Evolutionary conservation across 2,329 filamentous ascomycete genomes (phyloP).

Genomic region (Paradendryphiella salina): DNA sequence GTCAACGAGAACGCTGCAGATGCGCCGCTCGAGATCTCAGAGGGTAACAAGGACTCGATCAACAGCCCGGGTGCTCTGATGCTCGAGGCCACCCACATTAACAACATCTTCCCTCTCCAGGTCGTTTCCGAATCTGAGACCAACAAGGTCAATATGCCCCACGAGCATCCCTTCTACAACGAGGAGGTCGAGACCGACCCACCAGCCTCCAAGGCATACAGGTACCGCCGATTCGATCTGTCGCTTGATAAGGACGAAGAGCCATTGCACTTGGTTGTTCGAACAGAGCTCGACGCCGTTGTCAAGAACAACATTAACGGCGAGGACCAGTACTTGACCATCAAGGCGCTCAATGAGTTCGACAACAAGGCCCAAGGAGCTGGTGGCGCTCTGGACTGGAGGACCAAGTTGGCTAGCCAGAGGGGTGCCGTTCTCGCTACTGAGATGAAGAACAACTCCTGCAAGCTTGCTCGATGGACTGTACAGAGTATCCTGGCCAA

Average conservation of each 20-base stretch:
- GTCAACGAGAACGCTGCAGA: conserved; percentile 99
- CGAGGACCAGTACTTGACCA: conserved; percentile 86
- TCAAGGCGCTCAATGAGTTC: conserved; percentile 98
- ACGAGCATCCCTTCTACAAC: conserved; percentile 98
- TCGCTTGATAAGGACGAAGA: conserved; percentile 90
- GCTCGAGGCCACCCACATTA: conserved; percentile 98
- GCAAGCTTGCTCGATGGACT: conserved; percentile 97
- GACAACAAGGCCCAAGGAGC: conserved; percentile 96
- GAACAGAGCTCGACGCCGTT: conserved; percentile 92
- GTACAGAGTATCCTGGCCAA: conserved; percentile 95
- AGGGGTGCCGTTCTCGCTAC: conserved; percentile 96
- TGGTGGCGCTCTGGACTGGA: conserved; percentile 94
- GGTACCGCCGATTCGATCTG: conserved; percentile 95
- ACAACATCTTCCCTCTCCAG: conserved; percentile 99
- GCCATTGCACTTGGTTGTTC: conserved; percentile 87
- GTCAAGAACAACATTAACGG: conserved; percentile 92
- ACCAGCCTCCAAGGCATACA: conserved; percentile 94
- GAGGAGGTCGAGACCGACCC: conserved; percentile 89
- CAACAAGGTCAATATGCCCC: conserved; percentile 77
- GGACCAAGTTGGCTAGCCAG: conserved; percentile 89
- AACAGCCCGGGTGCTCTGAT: conserved; percentile 93
- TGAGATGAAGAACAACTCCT: conserved; percentile 99
- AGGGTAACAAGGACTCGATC: conserved; percentile 90
- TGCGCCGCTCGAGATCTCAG: conserved; percentile 85
- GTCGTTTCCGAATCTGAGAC: conserved; percentile 81